Evolutionary conservation across 1,139 yeast species (phyloP).

Genomic region (Entelexis sorbosivorans): DNA sequence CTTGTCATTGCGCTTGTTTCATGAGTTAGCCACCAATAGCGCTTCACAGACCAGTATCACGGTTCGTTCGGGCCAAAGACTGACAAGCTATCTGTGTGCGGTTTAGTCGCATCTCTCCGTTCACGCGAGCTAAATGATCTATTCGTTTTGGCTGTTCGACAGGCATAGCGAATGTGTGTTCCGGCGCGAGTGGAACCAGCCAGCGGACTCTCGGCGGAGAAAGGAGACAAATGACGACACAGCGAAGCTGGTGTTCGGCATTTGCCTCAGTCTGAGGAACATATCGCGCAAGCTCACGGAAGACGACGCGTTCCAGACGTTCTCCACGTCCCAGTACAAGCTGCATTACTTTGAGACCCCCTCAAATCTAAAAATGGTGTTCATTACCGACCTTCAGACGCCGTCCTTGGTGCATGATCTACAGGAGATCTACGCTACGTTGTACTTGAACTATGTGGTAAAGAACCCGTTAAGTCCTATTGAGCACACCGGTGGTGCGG

Average conservation of each 20-base stretch:
- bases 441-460: constrained; percentile 59
- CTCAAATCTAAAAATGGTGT: constrained; percentile 62
- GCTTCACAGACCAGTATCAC: too few species aligned
- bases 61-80: too few species aligned
- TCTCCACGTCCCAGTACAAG: constrained; percentile 60
- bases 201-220: constrained; percentile 14
- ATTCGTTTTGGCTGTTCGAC: constrained; percentile 81
- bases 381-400: constrained; percentile 57
- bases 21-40: too few species aligned
- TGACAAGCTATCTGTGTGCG: background rate
- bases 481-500: constrained; percentile 31
- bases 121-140: constrained; percentile 40
- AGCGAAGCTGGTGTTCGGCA: constrained; percentile 79
- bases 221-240: constrained; percentile 54
- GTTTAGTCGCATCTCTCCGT: background rate
- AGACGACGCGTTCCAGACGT: constrained; percentile 49
- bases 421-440: constrained; percentile 54
- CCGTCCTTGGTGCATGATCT: constrained; percentile 52
- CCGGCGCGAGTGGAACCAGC: constrained; percentile 28
- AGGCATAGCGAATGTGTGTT: constrained; percentile 52
- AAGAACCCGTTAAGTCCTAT: constrained; percentile 40
- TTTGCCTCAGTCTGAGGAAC: constrained; percentile 65
- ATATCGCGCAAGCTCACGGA: constrained; percentile 54
- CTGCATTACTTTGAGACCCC: constrained; percentile 75
- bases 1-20: too few species aligned